These are phyloP conservation scores for Phytopythium cucurbitacearum DNA, from an alignment of 352 stramenopile genomes.

Conservation along the genomic window DNA sequence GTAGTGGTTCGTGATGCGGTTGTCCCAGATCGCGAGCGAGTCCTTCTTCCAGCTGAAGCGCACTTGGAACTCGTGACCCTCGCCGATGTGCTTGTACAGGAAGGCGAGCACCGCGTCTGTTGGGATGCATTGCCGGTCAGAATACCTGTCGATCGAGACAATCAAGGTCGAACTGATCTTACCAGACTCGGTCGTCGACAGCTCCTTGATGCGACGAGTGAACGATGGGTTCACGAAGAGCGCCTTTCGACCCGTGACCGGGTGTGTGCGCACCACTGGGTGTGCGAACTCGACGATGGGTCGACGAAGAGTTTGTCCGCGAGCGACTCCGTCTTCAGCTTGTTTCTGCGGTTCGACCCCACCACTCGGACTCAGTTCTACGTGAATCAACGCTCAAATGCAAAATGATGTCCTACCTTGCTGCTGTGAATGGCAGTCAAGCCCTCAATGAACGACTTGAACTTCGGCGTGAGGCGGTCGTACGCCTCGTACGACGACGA, in stretches of 20 bases:
- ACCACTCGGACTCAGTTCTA: not conserved
- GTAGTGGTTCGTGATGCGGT: conserved; percentile 24
- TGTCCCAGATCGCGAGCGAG: conserved; percentile 26
- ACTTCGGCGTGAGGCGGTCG: conserved; percentile 16
- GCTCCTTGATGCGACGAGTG: conserved; percentile 19
- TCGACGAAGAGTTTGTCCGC: conserved; percentile 10
- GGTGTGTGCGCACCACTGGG: not conserved
- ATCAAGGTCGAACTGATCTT: not conserved
- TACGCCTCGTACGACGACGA: conserved; percentile 33
- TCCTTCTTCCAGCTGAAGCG: conserved; percentile 26
- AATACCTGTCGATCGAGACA: not conserved
- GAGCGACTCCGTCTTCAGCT: conserved; percentile 6
- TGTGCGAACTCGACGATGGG: conserved; percentile 15
- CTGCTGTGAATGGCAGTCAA: conserved; percentile 25
- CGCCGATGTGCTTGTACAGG: conserved; percentile 15
- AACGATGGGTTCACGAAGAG: conserved; percentile 20
- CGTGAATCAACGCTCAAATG: not conserved
- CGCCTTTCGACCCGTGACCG: conserved; percentile 9
- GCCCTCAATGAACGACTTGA: conserved; percentile 16
- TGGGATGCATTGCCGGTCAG: not conserved
- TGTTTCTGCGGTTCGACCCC: conserved; percentile 4
- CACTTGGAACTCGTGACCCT: conserved; percentile 30
- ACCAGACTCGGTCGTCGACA: conserved; percentile 19
- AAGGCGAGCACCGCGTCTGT: conserved; percentile 5
- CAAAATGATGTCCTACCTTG: conserved; percentile 5